Conservation (phyloP, 805 yeast genomes). For the Hanseniaspora osmophila region DNA sequence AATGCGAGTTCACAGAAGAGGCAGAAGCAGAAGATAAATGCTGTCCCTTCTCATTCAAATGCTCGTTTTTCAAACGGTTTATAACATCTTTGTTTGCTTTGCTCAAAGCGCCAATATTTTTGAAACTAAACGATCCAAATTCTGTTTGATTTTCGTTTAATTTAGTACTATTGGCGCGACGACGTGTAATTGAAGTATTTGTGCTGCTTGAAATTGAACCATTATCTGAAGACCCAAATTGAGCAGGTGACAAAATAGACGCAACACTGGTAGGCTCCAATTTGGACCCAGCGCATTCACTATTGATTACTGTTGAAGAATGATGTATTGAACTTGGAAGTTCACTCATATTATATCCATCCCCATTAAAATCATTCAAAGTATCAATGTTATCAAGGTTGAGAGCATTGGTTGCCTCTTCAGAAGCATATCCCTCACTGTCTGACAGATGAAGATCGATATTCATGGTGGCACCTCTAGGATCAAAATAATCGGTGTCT, state of each 20-base stretch:
- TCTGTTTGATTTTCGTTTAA: conserved; percentile 57
- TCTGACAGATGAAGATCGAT: conserved; percentile 36
- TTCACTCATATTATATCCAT: no score
- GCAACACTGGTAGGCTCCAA: conserved; percentile 2
- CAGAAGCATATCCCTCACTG: conserved; percentile 19
- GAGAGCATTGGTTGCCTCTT: conserved; percentile 9
- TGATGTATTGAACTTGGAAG: no score
- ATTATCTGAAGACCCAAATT: neutral
- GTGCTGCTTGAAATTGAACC: neutral
- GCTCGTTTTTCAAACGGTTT: conserved; percentile 73
- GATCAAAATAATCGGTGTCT: conserved; percentile 80
- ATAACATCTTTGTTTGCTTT: conserved; percentile 89
- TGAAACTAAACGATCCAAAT: conserved; percentile 85
- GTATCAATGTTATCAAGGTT: no score
- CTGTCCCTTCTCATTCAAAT: conserved; percentile 28
- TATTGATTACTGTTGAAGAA: no score
- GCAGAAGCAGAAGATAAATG: conserved; percentile 22
- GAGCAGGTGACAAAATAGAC: conserved; percentile 1
- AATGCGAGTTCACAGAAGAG: conserved; percentile 24
- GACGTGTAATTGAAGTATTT: neutral
- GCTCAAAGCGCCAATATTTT: conserved; percentile 80
- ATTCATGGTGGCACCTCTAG: conserved; percentile 69
- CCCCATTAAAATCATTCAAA: no score
- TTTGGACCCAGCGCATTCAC: neutral
- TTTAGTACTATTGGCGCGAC: conserved; percentile 55